These are phyloP conservation scores for Ustilago xerochloae DNA, from an alignment of 1,284 basidiomycete species.

Conservation along the genomic window DNA sequence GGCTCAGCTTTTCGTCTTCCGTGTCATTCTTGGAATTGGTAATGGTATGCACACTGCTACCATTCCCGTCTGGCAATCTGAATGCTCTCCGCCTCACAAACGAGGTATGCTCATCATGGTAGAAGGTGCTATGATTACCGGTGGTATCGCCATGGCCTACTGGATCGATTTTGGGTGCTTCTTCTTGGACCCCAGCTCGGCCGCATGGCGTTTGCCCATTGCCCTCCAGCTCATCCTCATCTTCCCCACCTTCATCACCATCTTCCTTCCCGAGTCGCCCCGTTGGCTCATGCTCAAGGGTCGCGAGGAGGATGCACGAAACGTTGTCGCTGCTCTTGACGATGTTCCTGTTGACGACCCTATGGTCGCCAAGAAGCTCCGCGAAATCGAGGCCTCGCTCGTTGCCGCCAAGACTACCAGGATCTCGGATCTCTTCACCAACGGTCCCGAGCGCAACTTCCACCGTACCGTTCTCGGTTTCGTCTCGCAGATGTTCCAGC, in stretches of 20 bases:
- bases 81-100: slow-evolving; percentile 64
- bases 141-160: slow-evolving; percentile 61
- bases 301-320: slow-evolving; percentile 54
- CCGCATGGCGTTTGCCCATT: slow-evolving; percentile 63
- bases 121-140: slow-evolving; percentile 63
- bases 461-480: slow-evolving; percentile 63
- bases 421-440: slow-evolving; percentile 59
- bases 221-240: slow-evolving; percentile 65
- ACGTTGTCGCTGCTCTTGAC: slow-evolving; percentile 59
- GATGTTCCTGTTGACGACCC: slow-evolving; percentile 55
- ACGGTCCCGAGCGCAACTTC: slow-evolving; percentile 65
- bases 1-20: slow-evolving; percentile 60
- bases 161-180: slow-evolving; percentile 66
- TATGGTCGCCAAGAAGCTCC: slow-evolving; percentile 49
- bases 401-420: slow-evolving; percentile 32
- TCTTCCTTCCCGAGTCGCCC: slow-evolving; percentile 65
- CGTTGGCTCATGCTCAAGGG: slow-evolving; percentile 65
- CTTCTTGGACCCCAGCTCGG: slow-evolving; percentile 50
- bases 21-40: slow-evolving; percentile 63
- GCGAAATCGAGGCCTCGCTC: slow-evolving; percentile 58
- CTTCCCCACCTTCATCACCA: slow-evolving; percentile 65
- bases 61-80: slow-evolving; percentile 66
- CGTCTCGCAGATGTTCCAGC: slow-evolving; percentile 66
- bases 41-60: slow-evolving; percentile 67
- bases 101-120: slow-evolving; percentile 67